These are phyloP conservation scores for Myxozyma neglecta DNA, from an alignment of 805 yeast species.

Conservation along the genomic window DNA sequence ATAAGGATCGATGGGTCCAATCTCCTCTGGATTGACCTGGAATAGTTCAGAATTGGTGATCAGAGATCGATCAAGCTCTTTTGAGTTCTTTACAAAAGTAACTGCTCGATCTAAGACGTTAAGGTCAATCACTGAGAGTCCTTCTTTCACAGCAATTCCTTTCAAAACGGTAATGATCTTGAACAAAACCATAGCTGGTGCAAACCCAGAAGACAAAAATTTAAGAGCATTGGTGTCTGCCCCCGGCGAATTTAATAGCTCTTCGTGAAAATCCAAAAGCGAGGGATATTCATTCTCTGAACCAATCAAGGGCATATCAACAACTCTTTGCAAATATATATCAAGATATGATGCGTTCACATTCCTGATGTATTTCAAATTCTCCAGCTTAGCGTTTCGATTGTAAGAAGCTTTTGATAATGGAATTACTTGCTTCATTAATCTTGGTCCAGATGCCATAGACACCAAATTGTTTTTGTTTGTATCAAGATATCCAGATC, in stretches of 20 bases:
- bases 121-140: not conserved
- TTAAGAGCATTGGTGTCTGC: conserved; percentile 1
- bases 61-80: conserved; percentile 4
- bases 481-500: not conserved
- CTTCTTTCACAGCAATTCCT: conserved; percentile 20
- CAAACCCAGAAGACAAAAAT: conserved; percentile 11
- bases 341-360: conserved; percentile 22
- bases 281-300: conserved; percentile 6
- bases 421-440: conserved; percentile 8
- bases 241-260: not conserved
- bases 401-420: conserved; percentile 15
- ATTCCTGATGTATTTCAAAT: conserved; percentile 1
- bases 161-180: conserved; percentile 11
- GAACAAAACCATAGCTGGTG: conserved; percentile 12
- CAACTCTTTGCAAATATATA: conserved; percentile 8
- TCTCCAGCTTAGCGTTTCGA: conserved; percentile 10
- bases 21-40: not conserved
- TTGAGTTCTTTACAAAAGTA: conserved; percentile 2
- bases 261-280: conserved; percentile 13
- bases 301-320: not conserved
- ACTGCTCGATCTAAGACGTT: conserved; percentile 15
- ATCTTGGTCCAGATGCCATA: conserved; percentile 8
- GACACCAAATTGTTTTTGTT: conserved; percentile 1
- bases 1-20: not conserved
- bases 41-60: conserved; percentile 11